phyloP scores from a whole-genome alignment of 1,139 yeast species.

The Magnusiomyces starmeri region DNA sequence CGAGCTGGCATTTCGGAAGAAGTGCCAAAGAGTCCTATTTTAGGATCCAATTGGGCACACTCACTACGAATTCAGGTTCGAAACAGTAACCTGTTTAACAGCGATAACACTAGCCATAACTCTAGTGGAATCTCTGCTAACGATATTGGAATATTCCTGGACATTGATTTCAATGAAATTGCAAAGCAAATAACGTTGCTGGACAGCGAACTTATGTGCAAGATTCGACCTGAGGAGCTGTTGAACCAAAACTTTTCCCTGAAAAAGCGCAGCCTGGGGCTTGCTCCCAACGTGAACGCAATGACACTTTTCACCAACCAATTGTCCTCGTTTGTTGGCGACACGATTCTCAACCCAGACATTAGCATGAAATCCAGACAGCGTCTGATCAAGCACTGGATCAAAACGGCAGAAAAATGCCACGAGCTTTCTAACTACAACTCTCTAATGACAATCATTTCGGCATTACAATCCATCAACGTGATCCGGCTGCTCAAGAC shows the following conservation, averaged over 20 bases:
- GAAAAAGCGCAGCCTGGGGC: conserved; percentile 49
- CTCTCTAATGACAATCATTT: conserved; percentile 80
- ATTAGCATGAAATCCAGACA: conserved; percentile 46
- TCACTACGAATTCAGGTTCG: conserved; percentile 20
- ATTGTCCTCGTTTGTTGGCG: conserved; percentile 75
- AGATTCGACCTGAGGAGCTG: conserved; percentile 64
- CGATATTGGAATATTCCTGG: conserved; percentile 38
- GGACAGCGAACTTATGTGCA: conserved; percentile 64
- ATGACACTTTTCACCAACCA: conserved; percentile 72
- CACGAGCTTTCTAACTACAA: conserved; percentile 75
- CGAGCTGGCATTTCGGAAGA: conserved; percentile 1
- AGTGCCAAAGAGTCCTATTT: conserved; percentile 11
- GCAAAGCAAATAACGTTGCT: conserved; percentile 81
- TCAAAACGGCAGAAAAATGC: conserved; percentile 77
- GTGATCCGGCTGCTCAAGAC: conserved; percentile 58
- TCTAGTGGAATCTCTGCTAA: background rate
- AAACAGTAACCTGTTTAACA: conserved; percentile 13
- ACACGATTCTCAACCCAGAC: conserved; percentile 44
- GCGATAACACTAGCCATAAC: too few species aligned
- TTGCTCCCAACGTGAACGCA: conserved; percentile 67
- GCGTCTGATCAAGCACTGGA: conserved; percentile 68
- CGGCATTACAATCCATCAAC: conserved; percentile 76
- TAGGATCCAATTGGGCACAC: conserved; percentile 19
- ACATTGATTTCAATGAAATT: conserved; percentile 69
- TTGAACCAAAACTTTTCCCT: conserved; percentile 65